Conservation (phyloP, 139 green algal genomes). For the Tetraselmis chui region DNA sequence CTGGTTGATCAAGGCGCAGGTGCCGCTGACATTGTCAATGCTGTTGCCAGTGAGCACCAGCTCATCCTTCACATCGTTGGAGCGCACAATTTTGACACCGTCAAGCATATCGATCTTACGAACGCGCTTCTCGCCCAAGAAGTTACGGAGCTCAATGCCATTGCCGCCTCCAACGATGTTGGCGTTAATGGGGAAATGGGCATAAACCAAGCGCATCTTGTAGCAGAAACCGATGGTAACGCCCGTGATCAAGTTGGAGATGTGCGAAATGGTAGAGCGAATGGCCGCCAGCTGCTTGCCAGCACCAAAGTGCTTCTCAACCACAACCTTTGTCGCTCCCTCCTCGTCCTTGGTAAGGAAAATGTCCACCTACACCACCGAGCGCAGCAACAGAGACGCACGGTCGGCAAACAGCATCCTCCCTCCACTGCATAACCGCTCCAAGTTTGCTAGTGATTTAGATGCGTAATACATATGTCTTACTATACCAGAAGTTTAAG, state of each 20-base stretch:
- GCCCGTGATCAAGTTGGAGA: conserved; percentile 82
- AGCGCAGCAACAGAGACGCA: too few species aligned
- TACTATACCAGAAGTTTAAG: too few species aligned
- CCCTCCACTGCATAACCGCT: too few species aligned
- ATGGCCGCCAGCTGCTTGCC: conserved; percentile 88
- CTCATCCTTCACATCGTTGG: conserved; percentile 92
- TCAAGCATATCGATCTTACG: conserved; percentile 86
- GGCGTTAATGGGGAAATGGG: conserved; percentile 99
- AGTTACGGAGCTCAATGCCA: conserved; percentile 95
- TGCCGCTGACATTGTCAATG: conserved; percentile 89
- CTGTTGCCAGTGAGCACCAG: conserved; percentile 90
- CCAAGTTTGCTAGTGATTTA: too few species aligned
- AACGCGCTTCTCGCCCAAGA: conserved; percentile 98
- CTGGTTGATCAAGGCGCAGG: conserved; percentile 85
- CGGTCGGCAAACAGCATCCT: too few species aligned
- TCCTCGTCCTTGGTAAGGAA: conserved; percentile 68
- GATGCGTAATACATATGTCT: too few species aligned
- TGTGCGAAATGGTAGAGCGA: conserved; percentile 80
- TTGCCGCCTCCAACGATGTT: conserved; percentile 70
- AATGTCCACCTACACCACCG: conserved; percentile 57
- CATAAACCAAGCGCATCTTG: conserved; percentile 99
- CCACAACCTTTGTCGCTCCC: conserved; percentile 31
- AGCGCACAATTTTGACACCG: conserved; percentile 72
- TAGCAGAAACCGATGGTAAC: conserved; percentile 82
- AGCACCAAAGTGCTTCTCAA: conserved; percentile 85